phyloP scores from a whole-genome alignment of 345 rosid genomes.

The Reutealis trisperma region DNA sequence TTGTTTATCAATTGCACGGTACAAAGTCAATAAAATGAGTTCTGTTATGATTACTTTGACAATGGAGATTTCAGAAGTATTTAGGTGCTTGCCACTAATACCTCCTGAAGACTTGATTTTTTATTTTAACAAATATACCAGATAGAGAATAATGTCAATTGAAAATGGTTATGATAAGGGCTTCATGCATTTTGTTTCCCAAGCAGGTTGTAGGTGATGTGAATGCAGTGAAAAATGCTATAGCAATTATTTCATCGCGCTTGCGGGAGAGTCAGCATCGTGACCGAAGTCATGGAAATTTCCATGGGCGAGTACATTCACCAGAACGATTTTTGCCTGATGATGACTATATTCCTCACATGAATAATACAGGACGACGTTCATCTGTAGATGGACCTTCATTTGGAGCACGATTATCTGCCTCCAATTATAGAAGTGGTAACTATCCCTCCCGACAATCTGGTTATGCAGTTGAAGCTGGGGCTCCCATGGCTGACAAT shows the following conservation, averaged over 20 bases:
- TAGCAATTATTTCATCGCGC: constrained; percentile 72
- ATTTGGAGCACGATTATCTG: constrained; percentile 55
- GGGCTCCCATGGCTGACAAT: constrained; percentile 53
- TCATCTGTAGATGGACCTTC: constrained; percentile 53
- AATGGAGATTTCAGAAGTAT: not conserved
- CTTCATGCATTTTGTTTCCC: constrained; percentile 14
- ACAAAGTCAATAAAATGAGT: not conserved
- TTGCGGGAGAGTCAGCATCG: constrained; percentile 98
- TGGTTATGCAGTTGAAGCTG: constrained; percentile 49
- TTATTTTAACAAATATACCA: not conserved
- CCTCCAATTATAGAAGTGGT: constrained; percentile 49
- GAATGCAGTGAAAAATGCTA: constrained; percentile 77
- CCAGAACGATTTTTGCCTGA: constrained; percentile 72
- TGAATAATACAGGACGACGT: constrained; percentile 52
- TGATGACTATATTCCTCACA: constrained; percentile 73
- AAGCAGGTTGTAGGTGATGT: constrained; percentile 83
- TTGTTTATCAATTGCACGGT: not conserved
- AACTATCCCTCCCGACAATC: constrained; percentile 57
- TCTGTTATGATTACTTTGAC: constrained; percentile 5
- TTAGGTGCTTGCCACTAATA: not conserved
- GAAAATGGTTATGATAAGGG: not conserved
- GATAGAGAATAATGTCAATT: not conserved
- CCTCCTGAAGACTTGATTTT: not conserved
- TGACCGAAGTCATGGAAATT: constrained; percentile 60
- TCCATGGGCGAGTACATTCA: constrained; percentile 73